A percentile compares a stretch with the other conserved stretches of the same genome.
Conservation (phyloP, 345 rosid genomes). For the Rhodomyrtus tomentosa region DNA sequence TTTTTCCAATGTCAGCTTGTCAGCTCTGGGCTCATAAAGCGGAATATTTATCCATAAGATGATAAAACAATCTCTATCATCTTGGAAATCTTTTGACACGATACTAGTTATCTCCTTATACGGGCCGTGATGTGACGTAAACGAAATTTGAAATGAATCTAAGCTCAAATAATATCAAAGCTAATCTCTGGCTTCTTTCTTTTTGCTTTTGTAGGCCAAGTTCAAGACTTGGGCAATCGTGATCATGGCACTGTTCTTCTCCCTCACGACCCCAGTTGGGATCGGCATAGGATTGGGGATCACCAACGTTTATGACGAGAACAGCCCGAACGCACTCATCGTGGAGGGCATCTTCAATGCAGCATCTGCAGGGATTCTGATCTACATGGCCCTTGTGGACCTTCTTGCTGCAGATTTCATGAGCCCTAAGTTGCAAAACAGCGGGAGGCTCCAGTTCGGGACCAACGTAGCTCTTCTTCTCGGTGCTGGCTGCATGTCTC, state of each 20-base stretch:
- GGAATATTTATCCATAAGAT: neutral
- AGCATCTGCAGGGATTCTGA: slow-evolving; percentile 54
- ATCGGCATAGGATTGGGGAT: slow-evolving; percentile 46
- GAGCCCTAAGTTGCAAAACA: slow-evolving; percentile 34
- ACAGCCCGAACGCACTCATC: slow-evolving; percentile 38
- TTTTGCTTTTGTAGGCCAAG: slow-evolving; percentile 16
- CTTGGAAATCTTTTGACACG: neutral
- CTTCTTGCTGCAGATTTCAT: slow-evolving; percentile 56
- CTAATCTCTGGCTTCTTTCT: neutral
- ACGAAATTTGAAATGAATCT: neutral
- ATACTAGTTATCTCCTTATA: neutral
- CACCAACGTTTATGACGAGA: slow-evolving; percentile 29
- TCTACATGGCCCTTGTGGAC: slow-evolving; percentile 70
- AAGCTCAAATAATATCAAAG: neutral
- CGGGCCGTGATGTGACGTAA: neutral
- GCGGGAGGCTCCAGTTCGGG: slow-evolving; percentile 19
- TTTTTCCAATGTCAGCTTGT: neutral
- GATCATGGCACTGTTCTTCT: slow-evolving; percentile 46
- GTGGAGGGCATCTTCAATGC: slow-evolving; percentile 49
- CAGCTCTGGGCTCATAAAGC: neutral
- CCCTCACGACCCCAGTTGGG: slow-evolving; percentile 53
- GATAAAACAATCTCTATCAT: neutral
- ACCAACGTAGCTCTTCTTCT: slow-evolving; percentile 29
- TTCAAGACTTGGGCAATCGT: slow-evolving; percentile 7
- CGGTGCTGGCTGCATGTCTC: slow-evolving; percentile 51